Evolutionary conservation across 2,329 filamentous ascomycete genomes (phyloP), one percentile per base, ranked within the genome.

Genomic region (Niveomyces coronatus): DNA sequence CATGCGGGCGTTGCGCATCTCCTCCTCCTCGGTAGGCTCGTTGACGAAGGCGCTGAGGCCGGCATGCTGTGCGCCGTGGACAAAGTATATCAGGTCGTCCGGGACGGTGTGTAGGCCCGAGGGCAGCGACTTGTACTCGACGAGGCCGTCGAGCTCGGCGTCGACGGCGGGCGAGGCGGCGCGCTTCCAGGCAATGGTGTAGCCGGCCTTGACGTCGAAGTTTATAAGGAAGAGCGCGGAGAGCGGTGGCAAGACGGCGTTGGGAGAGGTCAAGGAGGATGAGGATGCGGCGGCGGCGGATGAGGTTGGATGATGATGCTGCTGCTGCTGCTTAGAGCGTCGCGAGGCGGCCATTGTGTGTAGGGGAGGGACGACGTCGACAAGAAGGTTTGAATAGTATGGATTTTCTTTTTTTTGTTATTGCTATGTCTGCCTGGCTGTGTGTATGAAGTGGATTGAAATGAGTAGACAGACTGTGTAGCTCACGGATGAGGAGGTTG

Each of bases 111-210:
- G 91, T 35, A 95, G 62, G 17, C 91, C 91, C 0, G 89, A 96
- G 3, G 91, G 91, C 32, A 98, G 71, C 44, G 86, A 93, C 63
- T 95, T 96, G 72, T 87, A 98, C 62, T 98, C 91, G 52, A 95
- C 86, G 17, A 83, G 78, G 39, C 86, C 86, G 49, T 94, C 85
- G 34, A 96, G 73, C 60, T 74, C 70, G 62, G 89, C 71, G 34
- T 76, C 79, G 11, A n/a, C n/a, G n/a, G n/a, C n/a, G n/a, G n/a
- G n/a, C n/a, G 77, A 68, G 1, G 76, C 62, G 10, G 81, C 76
- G 47, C 76, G 78, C 59, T 93, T 86, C 91, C 91, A 96, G 24
- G 78, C 76, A 54, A 96, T 82, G 31, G 86, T 94, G 61, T 81
- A 94, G 66, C 87, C 87, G 52, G 86, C 82, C 60, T 88, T 91